Evolutionary conservation across 192 early-diverging fungal genomes (phyloP).

Genomic region (Backusella tuberculispora): DNA sequence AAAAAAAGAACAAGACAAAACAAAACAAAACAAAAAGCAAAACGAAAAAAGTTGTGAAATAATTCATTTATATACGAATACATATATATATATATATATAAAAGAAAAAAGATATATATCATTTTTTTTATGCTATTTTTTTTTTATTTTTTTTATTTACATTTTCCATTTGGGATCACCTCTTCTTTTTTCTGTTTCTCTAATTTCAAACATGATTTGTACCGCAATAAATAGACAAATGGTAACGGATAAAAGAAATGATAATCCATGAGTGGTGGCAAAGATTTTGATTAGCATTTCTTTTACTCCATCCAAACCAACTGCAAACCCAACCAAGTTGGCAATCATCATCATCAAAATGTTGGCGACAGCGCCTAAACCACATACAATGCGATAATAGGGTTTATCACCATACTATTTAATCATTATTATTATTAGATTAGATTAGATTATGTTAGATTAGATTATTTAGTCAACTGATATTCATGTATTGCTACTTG

Average conservation of each 20-base stretch:
- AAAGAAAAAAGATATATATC: not conserved
- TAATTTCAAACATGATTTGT: slow-evolving; percentile 84
- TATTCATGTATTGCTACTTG: too few relatives aligned
- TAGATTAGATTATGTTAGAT: too few relatives aligned
- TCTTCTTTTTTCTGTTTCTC: slow-evolving; percentile 71
- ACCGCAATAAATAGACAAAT: slow-evolving; percentile 62
- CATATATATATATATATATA: slow-evolving; percentile 5
- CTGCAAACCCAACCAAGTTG: slow-evolving; percentile 93
- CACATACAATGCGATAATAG: slow-evolving; percentile 81
- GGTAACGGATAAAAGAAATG: slow-evolving; percentile 54
- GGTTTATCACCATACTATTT: slow-evolving; percentile 53
- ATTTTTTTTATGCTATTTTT: not conserved
- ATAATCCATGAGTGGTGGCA: slow-evolving; percentile 49
- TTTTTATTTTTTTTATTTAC: slow-evolving; percentile 22
- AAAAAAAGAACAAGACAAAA: not conserved
- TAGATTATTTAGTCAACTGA: too few relatives aligned
- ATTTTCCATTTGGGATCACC: slow-evolving; percentile 45
- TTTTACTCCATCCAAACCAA: slow-evolving; percentile 86
- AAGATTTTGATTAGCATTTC: slow-evolving; percentile 74
- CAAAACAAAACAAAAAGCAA: not conserved
- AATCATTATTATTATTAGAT: slow-evolving; percentile 42
- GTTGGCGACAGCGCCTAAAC: slow-evolving; percentile 79
- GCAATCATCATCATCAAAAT: slow-evolving; percentile 95
- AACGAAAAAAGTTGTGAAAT: not conserved
- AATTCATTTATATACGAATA: not conserved